These are phyloP conservation scores for Hanseniaspora lindneri DNA, from an alignment of 805 yeast species.

Conservation along the genomic window DNA sequence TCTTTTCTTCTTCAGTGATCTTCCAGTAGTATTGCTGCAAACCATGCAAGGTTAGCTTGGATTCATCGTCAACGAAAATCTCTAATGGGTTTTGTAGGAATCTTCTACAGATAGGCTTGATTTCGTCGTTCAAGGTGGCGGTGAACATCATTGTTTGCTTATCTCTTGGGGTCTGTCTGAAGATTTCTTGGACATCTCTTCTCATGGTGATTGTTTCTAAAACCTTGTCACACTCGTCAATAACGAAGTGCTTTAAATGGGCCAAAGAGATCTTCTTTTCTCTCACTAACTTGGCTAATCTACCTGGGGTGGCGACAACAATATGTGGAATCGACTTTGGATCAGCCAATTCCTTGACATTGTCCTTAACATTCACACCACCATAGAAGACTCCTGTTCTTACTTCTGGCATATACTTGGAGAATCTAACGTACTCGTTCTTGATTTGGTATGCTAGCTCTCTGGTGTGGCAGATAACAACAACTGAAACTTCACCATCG, in stretches of 20 bases:
- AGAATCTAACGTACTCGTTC: slow-evolving; percentile 93
- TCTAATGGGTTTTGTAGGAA: slow-evolving; percentile 97
- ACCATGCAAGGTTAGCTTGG: slow-evolving; percentile 94
- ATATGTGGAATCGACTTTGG: slow-evolving; percentile 93
- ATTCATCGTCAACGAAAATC: slow-evolving; percentile 94
- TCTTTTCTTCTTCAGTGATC: slow-evolving; percentile 81
- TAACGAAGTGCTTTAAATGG: slow-evolving; percentile 85
- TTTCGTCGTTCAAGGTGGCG: slow-evolving; percentile 87
- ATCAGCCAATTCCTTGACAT: slow-evolving; percentile 75
- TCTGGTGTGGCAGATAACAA: slow-evolving; percentile 96
- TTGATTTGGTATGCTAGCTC: slow-evolving; percentile 97
- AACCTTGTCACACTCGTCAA: slow-evolving; percentile 98
- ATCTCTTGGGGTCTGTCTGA: slow-evolving; percentile 94
- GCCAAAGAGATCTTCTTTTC: slow-evolving; percentile 79
- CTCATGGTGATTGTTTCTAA: slow-evolving; percentile 88
- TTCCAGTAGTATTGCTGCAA: slow-evolving; percentile 92
- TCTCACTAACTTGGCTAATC: slow-evolving; percentile 84
- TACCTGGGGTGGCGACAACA: slow-evolving; percentile 96
- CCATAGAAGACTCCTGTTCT: slow-evolving; percentile 95
- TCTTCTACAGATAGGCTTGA: slow-evolving; percentile 92
- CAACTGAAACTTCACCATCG: slow-evolving; percentile 88
- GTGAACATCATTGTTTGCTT: slow-evolving; percentile 99
- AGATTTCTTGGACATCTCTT: slow-evolving; percentile 95
- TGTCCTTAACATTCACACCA: slow-evolving; percentile 78
- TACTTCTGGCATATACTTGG: slow-evolving; percentile 97